Percentiles rank a stretch among this genome's conserved stretches.
Conservation (phyloP, 306 rosid genomes). For the Vigna nakashimae region DNA sequence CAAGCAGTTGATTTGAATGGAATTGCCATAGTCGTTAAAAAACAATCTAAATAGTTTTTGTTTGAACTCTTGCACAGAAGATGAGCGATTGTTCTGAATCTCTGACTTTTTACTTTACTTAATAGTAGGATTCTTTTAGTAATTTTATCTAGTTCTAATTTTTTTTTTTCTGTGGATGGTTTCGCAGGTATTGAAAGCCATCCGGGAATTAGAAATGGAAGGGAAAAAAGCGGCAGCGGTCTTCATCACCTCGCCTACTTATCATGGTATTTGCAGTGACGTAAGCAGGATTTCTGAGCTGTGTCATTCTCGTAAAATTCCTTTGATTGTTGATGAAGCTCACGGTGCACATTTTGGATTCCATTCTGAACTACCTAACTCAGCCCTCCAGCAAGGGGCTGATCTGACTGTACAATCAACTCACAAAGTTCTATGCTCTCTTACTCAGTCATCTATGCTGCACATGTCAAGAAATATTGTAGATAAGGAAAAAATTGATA, state of each 20-base stretch:
- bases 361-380: slow-evolving; percentile 60
- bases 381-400: slow-evolving; percentile 30
- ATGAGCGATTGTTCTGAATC: neutral
- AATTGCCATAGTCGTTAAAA: neutral
- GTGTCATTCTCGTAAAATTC: slow-evolving; percentile 78
- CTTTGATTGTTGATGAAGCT: slow-evolving; percentile 92
- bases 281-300: slow-evolving; percentile 64
- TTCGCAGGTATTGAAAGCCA: slow-evolving; percentile 71
- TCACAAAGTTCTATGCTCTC: slow-evolving; percentile 25
- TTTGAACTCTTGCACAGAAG: neutral
- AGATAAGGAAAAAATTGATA: slow-evolving; percentile 64
- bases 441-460: slow-evolving; percentile 63
- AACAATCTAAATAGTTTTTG: neutral
- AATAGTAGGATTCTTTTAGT: neutral
- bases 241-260: slow-evolving; percentile 85
- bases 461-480: slow-evolving; percentile 75
- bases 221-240: slow-evolving; percentile 78
- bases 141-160: neutral
- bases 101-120: slow-evolving; percentile 5
- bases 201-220: slow-evolving; percentile 63
- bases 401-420: slow-evolving; percentile 59
- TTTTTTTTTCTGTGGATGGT: slow-evolving; percentile 12
- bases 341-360: slow-evolving; percentile 94
- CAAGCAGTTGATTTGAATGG: slow-evolving; percentile 13
- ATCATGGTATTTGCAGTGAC: slow-evolving; percentile 84